Evolutionary conservation across 2,329 filamentous ascomycete genomes (phyloP).

Genomic region (Cladosporium sphaerospermum): DNA sequence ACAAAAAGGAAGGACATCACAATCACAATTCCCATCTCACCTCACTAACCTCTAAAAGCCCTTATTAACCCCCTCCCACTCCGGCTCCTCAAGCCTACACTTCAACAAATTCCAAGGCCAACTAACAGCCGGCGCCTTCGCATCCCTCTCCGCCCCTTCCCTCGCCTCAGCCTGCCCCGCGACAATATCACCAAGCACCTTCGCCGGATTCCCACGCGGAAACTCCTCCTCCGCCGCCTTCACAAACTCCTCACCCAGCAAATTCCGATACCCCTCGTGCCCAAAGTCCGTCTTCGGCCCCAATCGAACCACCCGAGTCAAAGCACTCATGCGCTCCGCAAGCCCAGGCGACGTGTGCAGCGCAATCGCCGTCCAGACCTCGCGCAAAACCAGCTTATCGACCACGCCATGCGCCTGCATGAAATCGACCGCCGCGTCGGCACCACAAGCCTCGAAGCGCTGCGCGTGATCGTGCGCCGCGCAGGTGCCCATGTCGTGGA

Average conservation of each 20-base stretch:
- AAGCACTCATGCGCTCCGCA: constrained; percentile 37
- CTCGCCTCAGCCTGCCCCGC: constrained; percentile 32
- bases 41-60: constrained; percentile 16
- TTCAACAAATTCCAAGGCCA: constrained; percentile 22
- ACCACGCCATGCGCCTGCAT: constrained; percentile 23
- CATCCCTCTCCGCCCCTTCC: constrained; percentile 25
- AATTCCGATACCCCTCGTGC: not conserved
- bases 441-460: constrained; percentile 43
- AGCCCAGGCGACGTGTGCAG: constrained; percentile 40
- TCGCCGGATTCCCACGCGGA: constrained; percentile 37
- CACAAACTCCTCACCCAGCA: constrained; percentile 19
- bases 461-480: constrained; percentile 25
- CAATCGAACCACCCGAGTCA: constrained; percentile 33
- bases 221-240: constrained; percentile 26
- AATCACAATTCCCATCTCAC: not conserved
- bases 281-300: constrained; percentile 38
- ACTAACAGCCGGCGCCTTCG: constrained; percentile 34
- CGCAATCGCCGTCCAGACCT: constrained; percentile 43
- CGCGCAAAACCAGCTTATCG: constrained; percentile 26
- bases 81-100: constrained; percentile 17
- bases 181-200: constrained; percentile 38
- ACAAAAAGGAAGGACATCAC: too few relatives aligned
- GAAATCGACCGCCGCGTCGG: constrained; percentile 34
- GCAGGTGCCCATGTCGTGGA: constrained; percentile 32
- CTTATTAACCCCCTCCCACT: constrained; percentile 23